Base-by-base conservation (phyloP, 1,139 yeast species). In the Diutina ranongensis region DNA sequence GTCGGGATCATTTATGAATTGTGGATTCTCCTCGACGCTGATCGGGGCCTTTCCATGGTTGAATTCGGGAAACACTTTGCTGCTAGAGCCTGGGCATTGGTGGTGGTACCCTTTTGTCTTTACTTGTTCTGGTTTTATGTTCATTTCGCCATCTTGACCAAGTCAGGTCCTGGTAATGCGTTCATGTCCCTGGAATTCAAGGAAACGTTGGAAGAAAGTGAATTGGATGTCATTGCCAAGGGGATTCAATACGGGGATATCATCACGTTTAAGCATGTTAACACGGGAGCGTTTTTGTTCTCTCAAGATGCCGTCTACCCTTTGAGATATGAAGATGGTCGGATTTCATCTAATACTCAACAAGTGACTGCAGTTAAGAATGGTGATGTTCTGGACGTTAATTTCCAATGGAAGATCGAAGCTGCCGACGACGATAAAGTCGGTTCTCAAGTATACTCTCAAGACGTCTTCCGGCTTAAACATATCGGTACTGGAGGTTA, bases 151-250 rank as follows among this genome's bases (percentile, higher is more conserved):
- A 72, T 92, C 41, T 76, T 94, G 55, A 74, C 65, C 50, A 80
- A 77, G 55, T 88, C 97, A 1, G 99, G 99, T 32, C 94, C 97
- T 5, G 99, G 99, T 50, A 97, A 94, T 62, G 70, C 72, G 4
- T 89, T 89, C 62, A 94, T 94, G 98, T 77, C 94, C 16, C 71
- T 92, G 3, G 94, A 83, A 49, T 94, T 94, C 71, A 97, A 92
- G 64, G 95, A 87, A 59, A 82, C 96, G 15, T 72, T 92, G 47
- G 78, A 78, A 25, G 98, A 89, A 58, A 86, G 94, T 40, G 80
- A 85, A 18, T 60, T 86, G 57, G 85, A 94, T 2, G 74, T 67
- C 55, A 77, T 77, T 45, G 76, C 97, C 8, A 83, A 78, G 57
- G 77, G 74, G 38, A 78, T 92, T 46, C 76, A 86, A 57, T 92